Conservation (phyloP, 108 stramenopile genomes). For the Cyclotella baltica region DNA sequence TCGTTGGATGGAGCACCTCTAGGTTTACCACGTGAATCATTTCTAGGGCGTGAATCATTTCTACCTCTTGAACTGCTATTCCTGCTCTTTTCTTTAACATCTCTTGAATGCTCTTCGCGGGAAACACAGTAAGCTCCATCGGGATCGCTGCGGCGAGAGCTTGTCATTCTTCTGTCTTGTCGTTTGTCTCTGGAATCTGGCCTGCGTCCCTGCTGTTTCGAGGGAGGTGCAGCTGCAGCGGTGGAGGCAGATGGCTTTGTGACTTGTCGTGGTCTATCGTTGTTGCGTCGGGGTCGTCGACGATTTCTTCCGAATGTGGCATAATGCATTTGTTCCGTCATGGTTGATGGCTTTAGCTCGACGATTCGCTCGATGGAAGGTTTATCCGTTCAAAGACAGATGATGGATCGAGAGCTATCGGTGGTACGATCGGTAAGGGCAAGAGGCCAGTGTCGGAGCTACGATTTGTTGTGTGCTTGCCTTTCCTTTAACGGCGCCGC, state of each 20-base stretch:
- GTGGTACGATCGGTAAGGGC: too few relatives aligned
- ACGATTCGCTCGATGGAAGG: not conserved
- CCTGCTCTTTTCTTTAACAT: not conserved
- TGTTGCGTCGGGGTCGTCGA: too few relatives aligned
- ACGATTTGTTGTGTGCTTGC: too few relatives aligned
- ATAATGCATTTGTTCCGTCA: conserved; percentile 21
- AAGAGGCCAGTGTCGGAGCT: too few relatives aligned
- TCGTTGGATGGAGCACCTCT: not conserved
- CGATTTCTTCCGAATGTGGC: conserved; percentile 16
- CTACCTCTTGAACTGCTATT: conserved; percentile 1
- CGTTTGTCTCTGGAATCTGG: conserved; percentile 1
- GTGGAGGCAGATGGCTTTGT: not conserved
- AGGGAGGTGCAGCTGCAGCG: not conserved
- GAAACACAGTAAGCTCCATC: conserved; percentile 11
- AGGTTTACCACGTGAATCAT: conserved; percentile 10
- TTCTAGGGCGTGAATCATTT: not conserved
- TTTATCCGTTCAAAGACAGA: not conserved
- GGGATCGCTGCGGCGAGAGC: conserved; percentile 1
- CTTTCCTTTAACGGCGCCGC: too few relatives aligned
- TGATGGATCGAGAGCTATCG: not conserved
- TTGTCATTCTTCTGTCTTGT: not conserved
- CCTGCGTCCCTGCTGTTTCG: not conserved
- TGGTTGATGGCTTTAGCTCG: not conserved
- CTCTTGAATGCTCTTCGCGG: not conserved
- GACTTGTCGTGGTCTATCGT: not conserved